phyloP scores from a whole-genome alignment of 2,329 filamentous ascomycete genomes.

The Epichloe scottii region DNA sequence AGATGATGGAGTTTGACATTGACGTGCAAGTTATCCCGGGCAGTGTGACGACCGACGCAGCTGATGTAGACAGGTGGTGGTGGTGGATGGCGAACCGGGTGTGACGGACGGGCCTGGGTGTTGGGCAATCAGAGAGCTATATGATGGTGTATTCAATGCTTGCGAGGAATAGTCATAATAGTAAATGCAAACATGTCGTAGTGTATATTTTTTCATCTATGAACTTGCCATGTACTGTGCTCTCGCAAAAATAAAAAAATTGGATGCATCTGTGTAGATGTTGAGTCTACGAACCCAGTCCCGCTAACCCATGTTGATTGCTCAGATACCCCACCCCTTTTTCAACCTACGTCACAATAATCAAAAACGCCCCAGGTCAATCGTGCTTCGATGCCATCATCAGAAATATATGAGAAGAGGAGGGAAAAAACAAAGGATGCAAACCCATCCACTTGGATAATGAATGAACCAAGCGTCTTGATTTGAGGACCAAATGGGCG shows the following conservation, averaged over 20 bases:
- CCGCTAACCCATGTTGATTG: constrained; percentile 6
- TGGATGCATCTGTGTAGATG: constrained; percentile 20
- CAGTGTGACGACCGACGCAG: constrained; percentile 51
- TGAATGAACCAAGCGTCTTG: neutral
- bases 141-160: neutral
- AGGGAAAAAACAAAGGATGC: neutral
- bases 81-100: constrained; percentile 73
- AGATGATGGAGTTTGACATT: constrained; percentile 75
- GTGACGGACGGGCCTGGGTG: constrained; percentile 20
- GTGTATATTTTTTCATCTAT: constrained; percentile 6
- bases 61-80: constrained; percentile 78
- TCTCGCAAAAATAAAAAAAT: neutral
- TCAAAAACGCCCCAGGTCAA: neutral
- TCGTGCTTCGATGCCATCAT: neutral
- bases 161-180: neutral
- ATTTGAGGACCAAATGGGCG: neutral
- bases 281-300: constrained; percentile 26
- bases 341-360: constrained; percentile 3
- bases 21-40: constrained; percentile 68
- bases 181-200: constrained; percentile 3
- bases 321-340: constrained; percentile 1
- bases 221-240: too few species aligned
- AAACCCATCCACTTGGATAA: neutral
- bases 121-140: too few species aligned
- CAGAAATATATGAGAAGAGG: neutral